Evolutionary conservation across 1,284 basidiomycete genomes (phyloP), one percentile per base, ranked within the genome.

Genomic region (Fomes fomentarius): DNA sequence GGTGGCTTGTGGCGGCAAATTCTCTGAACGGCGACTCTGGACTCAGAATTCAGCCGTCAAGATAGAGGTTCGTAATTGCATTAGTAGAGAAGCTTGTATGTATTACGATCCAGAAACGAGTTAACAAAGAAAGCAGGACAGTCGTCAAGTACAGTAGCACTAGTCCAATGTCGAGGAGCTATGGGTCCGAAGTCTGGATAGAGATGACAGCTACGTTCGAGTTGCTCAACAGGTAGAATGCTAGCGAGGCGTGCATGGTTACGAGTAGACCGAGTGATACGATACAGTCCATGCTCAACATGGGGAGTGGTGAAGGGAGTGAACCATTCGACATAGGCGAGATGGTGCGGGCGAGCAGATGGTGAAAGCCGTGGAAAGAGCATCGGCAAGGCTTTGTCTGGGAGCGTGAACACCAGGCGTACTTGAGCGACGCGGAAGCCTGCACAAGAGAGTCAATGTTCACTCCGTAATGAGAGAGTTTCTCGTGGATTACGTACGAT

Each of bases 271-370:
- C 57, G 57, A 9, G 46, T 38, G 5, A 72, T 35, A 31, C 47
- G 41, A 43, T 60, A 62, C 28, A 66, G 12, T 3, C 47, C 40
- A 26, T 46, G 44, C 17, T 37, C 15, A 9, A 22, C 14, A 40
- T 22, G n/a, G 15, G 47, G 17, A 6, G 25, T 8, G 19, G 12
- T 25, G 21, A 49, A 42, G 17, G 39, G 26, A 12, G 47, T 41
- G 54, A 67, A 71, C 71, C 70, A 73, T 47, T 72, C 69, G 14
- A 73, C 58, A 42, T 72, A 73, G 0, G 66, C 71, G n/a, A 73
- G 52, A 49, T 64, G 50, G 6, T 39, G 28, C 0, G 64, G 58
- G 9, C 25, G 44, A 9, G 25, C 22, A 2, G 17, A 9, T 17
- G 25, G 34, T 35, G 6, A 49, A 31, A 31, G 40, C 12, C 11